phyloP scores from a whole-genome alignment of 2,329 filamentous ascomycete species.

The Hansfordia pulvinata region DNA sequence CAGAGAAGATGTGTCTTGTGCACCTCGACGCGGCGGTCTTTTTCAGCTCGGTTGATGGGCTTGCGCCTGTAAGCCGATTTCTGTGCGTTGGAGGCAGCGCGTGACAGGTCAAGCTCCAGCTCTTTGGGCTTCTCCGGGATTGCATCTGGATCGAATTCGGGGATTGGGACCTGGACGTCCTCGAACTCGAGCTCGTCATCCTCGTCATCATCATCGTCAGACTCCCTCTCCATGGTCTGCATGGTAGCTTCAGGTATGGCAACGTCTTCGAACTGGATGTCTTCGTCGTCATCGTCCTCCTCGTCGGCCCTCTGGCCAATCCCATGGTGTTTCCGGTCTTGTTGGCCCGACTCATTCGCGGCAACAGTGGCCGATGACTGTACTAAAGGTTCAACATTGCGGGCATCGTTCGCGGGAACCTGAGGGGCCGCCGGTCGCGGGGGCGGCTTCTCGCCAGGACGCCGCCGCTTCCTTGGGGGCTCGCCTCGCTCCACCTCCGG shows the following conservation, averaged over 20 bases:
- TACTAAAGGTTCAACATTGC: too few relatives aligned
- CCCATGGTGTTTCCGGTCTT: background rate
- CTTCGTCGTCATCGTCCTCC: constrained; percentile 24
- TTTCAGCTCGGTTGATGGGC: constrained; percentile 39
- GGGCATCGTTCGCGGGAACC: too few relatives aligned
- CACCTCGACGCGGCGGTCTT: constrained; percentile 49
- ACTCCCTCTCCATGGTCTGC: constrained; percentile 36
- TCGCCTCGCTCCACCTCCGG: constrained; percentile 16
- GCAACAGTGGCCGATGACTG: too few relatives aligned
- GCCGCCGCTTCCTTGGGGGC: constrained; percentile 26
- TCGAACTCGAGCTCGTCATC: constrained; percentile 31
- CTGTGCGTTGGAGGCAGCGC: constrained; percentile 21
- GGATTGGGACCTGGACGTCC: constrained; percentile 29
- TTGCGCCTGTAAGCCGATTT: constrained; percentile 29
- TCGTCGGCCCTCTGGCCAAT: constrained; percentile 8
- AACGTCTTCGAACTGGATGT: constrained; percentile 36
- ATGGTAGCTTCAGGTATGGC: constrained; percentile 29
- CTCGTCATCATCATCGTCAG: constrained; percentile 26
- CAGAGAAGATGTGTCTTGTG: constrained; percentile 82
- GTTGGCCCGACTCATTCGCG: background rate
- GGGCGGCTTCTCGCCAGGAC: constrained; percentile 17
- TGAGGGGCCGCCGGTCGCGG: too few relatives aligned
- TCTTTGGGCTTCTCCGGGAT: constrained; percentile 16
- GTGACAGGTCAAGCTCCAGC: constrained; percentile 38
- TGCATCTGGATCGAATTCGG: constrained; percentile 6